A percentile compares a stretch with the other conserved stretches of the same genome.
Conservation (phyloP, 768 basidiomycete genomes). For the Kwoniella heveanensis region DNA sequence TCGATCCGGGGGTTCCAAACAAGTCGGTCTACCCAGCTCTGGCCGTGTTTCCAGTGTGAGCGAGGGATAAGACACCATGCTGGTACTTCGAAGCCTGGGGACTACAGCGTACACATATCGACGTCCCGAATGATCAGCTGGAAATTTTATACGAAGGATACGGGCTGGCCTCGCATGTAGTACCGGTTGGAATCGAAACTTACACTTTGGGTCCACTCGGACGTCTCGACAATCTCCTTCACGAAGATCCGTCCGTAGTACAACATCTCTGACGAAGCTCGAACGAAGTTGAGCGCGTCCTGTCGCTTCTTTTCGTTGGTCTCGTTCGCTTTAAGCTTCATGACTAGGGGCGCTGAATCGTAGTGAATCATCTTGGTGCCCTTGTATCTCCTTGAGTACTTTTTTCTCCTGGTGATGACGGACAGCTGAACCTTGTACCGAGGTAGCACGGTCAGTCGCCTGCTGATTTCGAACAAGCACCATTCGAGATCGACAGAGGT, state of each 20-base stretch:
- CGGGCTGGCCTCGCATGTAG: no score
- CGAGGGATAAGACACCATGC: neutral
- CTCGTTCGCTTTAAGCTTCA: neutral
- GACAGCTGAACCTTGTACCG: conserved; percentile 1
- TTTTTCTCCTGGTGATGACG: neutral
- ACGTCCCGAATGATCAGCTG: no score
- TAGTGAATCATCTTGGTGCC: neutral
- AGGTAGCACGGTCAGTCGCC: neutral
- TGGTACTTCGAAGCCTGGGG: neutral
- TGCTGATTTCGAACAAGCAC: conserved; percentile 13
- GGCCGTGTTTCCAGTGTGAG: neutral
- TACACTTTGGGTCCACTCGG: no score
- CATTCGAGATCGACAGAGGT: conserved; percentile 15
- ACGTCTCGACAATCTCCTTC: no score
- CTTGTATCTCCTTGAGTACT: neutral
- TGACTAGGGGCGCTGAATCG: neutral
- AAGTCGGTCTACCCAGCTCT: conserved; percentile 8
- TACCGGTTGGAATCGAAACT: no score
- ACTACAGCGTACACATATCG: neutral
- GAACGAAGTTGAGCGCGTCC: no score
- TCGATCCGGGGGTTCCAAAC: conserved; percentile 5
- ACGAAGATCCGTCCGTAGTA: no score
- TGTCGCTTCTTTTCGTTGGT: neutral
- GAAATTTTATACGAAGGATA: no score
- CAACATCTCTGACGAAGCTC: no score